Evolutionary conservation across 2,329 filamentous ascomycete species (phyloP).

Genomic region (Penicillium sp.): DNA sequence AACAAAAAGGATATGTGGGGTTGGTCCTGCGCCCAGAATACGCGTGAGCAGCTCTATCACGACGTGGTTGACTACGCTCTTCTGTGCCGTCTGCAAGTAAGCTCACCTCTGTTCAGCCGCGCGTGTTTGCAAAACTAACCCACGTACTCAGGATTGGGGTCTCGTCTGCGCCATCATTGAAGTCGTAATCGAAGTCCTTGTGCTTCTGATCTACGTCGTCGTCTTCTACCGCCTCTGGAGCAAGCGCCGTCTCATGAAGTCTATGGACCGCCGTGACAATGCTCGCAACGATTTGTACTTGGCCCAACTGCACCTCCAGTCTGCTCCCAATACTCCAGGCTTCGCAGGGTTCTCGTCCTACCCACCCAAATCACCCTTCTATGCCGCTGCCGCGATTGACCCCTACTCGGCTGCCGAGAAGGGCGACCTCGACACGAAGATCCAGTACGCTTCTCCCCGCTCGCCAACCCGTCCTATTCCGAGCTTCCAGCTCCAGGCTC

Average conservation of each 20-base stretch:
- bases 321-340: slow-evolving; percentile 89
- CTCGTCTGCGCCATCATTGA: slow-evolving; percentile 97
- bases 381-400: slow-evolving; percentile 37
- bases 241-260: slow-evolving; percentile 90
- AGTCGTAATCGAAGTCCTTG: slow-evolving; percentile 84
- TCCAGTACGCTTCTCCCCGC: slow-evolving; percentile 56
- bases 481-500: slow-evolving; percentile 81
- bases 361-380: slow-evolving; percentile 49
- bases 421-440: slow-evolving; percentile 47
- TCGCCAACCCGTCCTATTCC: slow-evolving; percentile 55
- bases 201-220: slow-evolving; percentile 85
- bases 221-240: slow-evolving; percentile 98
- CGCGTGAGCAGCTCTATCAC: slow-evolving; percentile 68
- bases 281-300: slow-evolving; percentile 94
- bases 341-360: slow-evolving; percentile 57
- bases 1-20: slow-evolving; percentile 91
- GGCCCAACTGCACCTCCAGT: slow-evolving; percentile 75
- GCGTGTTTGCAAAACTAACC: slow-evolving; percentile 1
- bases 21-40: slow-evolving; percentile 93
- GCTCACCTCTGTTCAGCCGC: slow-evolving; percentile 31
- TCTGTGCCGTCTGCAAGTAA: slow-evolving; percentile 79
- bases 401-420: slow-evolving; percentile 49
- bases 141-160: slow-evolving; percentile 70
- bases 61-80: slow-evolving; percentile 82
- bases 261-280: slow-evolving; percentile 91